Conservation (phyloP, 2,329 filamentous ascomycete species). For the Didymella segeticola region DNA sequence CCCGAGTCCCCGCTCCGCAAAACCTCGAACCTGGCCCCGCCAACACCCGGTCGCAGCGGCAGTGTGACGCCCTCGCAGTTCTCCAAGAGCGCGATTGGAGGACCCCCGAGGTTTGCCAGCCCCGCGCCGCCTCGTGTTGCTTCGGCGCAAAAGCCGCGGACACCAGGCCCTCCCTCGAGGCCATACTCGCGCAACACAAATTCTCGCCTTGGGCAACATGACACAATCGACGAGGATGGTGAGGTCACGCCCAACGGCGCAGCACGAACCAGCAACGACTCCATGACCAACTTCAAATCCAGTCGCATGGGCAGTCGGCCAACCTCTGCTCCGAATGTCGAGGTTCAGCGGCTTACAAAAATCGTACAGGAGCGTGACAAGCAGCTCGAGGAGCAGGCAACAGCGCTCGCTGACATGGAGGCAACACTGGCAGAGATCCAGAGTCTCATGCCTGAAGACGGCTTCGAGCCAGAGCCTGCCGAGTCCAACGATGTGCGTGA, state of each 20-base stretch:
- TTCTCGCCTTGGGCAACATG: conserved; percentile 54
- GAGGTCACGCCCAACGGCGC: conserved; percentile 59
- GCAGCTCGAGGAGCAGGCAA: conserved; percentile 87
- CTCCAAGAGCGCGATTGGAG: conserved; percentile 60
- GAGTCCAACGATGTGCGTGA: conserved; percentile 71
- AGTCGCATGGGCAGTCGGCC: conserved; percentile 36
- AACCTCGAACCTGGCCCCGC: conserved; percentile 50
- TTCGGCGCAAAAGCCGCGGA: conserved; percentile 58
- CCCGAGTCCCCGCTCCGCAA: conserved; percentile 85
- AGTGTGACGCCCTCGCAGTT: conserved; percentile 62
- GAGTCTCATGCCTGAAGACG: conserved; percentile 66
- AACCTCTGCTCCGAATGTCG: conserved; percentile 59
- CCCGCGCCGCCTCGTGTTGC: conserved; percentile 66
- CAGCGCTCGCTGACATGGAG: conserved; percentile 88
- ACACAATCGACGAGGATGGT: conserved; percentile 49
- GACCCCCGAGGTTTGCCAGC: conserved; percentile 66
- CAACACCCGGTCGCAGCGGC: conserved; percentile 59
- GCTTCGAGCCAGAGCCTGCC: conserved; percentile 59
- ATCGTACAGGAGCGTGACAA: conserved; percentile 84
- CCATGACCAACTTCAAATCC: conserved; percentile 54
- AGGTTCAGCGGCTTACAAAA: conserved; percentile 73
- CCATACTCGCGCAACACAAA: conserved; percentile 57
- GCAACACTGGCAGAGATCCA: conserved; percentile 82
- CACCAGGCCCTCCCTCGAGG: conserved; percentile 48
- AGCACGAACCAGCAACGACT: conserved; percentile 61